phyloP scores from a whole-genome alignment of 768 basidiomycete species.

The Terana coerulea region DNA sequence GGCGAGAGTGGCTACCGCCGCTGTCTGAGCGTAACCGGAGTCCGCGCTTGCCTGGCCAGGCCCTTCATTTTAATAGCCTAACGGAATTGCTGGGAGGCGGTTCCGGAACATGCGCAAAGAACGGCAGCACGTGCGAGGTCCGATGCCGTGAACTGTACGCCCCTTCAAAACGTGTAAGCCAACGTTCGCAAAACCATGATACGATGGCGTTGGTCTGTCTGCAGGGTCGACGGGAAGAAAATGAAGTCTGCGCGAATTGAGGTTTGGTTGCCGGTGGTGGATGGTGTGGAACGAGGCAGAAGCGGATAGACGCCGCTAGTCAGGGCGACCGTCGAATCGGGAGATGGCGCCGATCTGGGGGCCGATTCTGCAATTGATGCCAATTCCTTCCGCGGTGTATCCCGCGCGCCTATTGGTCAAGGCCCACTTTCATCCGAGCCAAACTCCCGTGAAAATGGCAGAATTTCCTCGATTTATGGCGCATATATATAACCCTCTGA shows the following conservation, averaged over 20 bases:
- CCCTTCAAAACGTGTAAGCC: too few species aligned
- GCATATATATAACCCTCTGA: constrained; percentile 6
- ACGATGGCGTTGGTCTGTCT: neutral
- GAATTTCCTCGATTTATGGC: neutral
- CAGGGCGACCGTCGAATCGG: neutral
- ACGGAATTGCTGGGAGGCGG: neutral
- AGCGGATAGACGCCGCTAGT: neutral
- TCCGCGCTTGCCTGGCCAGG: neutral
- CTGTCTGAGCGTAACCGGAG: neutral
- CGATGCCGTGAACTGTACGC: neutral
- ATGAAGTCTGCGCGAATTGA: neutral
- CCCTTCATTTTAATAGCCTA: constrained; percentile 1
- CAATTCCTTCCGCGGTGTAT: neutral
- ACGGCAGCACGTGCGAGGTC: neutral
- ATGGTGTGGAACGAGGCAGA: neutral
- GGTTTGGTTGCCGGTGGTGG: neutral
- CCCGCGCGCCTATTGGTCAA: neutral
- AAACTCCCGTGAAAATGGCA: constrained; percentile 7
- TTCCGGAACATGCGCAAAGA: neutral
- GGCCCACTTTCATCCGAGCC: neutral
- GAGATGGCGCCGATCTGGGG: constrained; percentile 5
- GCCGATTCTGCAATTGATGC: constrained; percentile 10
- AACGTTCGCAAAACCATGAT: neutral
- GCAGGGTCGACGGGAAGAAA: neutral
- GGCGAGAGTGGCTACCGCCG: neutral